Evolutionary conservation across 2,329 filamentous ascomycete genomes (phyloP), one percentile per base, ranked within the genome.

Genomic region (Byssothecium circinans): DNA sequence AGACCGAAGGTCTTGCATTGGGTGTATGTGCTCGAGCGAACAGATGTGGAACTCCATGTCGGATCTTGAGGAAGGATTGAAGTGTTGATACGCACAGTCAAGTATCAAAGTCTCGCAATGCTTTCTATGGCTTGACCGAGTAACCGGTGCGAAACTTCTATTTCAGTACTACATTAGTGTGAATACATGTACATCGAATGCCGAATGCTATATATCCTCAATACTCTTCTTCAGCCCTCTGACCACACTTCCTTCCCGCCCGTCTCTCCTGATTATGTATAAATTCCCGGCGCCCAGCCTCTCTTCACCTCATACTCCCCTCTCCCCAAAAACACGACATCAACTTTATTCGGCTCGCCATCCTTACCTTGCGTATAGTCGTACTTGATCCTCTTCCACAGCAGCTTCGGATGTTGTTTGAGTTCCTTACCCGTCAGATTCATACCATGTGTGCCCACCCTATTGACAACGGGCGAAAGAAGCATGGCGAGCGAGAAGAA

Each of bases 11-110:
- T 73, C 4, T 51, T 59, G 29, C 68, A 74, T 47, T 73, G 67
- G 65, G 49, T 74, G 1, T 74, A 75, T 52, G 58, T 74, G 1
- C 47, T 74, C 27, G 61, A 64, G 35, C 53, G 72, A 40, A 74
- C 71, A 23, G 53, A 67, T n/a, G 50, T 59, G 2, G 50, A 57
- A n/a, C 41, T 67, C 2, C 54, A 50, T 37, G 15, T 57, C 10
- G 41, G 35, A 30, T 14, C n/a, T 22, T 43, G 27, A 43, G 8
- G n/a, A n/a, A n/a, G n/a, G n/a, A n/a, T n/a, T n/a, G n/a, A n/a
- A n/a, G n/a, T n/a, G n/a, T n/a, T n/a, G n/a, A n/a, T n/a, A n/a
- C n/a, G n/a, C n/a, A n/a, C n/a, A n/a, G n/a, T n/a, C n/a, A n/a
- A n/a, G n/a, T n/a, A n/a, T n/a, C n/a, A n/a, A n/a, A n/a, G n/a